Conservation (phyloP, 768 basidiomycete species). For the Tulasnella sp. region DNA sequence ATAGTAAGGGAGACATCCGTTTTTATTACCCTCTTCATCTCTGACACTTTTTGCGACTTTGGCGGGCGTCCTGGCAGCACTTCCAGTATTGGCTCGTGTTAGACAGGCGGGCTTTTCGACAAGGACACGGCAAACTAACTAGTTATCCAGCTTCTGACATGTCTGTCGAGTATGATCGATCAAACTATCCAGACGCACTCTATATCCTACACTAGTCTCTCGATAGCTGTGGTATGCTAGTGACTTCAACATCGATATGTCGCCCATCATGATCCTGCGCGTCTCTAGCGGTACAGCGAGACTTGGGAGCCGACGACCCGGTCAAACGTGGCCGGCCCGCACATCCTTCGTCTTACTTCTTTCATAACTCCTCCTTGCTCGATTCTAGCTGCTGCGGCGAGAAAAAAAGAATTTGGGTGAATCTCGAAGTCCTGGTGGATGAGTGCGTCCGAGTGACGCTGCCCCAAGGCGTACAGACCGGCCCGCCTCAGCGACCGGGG, state of each 20-base stretch:
- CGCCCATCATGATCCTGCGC: too few species aligned
- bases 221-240: too few species aligned
- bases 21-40: not conserved
- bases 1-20: not conserved
- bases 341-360: too few species aligned
- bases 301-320: too few species aligned
- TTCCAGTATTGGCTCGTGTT: not conserved
- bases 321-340: too few species aligned
- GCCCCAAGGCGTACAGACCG: not conserved
- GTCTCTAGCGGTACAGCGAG: too few species aligned
- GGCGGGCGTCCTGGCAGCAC: not conserved
- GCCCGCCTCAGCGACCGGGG: not conserved
- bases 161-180: not conserved
- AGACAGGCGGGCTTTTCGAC: too few species aligned
- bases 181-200: not conserved
- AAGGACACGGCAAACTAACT: not conserved
- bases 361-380: too few species aligned
- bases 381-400: too few species aligned
- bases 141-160: not conserved
- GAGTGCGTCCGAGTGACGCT: not conserved
- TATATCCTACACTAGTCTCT: too few species aligned
- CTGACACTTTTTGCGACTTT: not conserved
- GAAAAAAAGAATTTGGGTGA: too few species aligned
- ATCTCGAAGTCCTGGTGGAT: not conserved
- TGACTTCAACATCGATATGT: too few species aligned